phyloP scores from a whole-genome alignment of 2,329 filamentous ascomycete genomes.

The Fusarium palustre region DNA sequence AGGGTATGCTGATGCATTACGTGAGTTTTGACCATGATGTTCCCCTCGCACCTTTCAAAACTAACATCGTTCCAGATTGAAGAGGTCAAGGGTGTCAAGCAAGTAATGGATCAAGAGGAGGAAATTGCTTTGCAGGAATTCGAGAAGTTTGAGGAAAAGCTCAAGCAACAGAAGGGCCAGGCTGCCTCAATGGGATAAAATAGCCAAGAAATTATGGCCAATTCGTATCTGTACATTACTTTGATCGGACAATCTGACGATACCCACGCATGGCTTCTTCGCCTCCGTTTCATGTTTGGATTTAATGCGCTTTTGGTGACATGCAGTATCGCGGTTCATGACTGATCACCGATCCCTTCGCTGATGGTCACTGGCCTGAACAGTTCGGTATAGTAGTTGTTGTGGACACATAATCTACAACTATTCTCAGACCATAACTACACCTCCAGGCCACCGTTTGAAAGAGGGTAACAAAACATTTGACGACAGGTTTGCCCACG shows the following conservation, averaged over 20 bases:
- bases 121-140: constrained; percentile 89
- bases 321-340: no score
- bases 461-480: not conserved
- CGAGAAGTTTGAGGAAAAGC: constrained; percentile 91
- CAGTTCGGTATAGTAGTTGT: no score
- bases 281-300: not conserved
- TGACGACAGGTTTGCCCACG: not conserved
- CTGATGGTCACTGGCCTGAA: no score
- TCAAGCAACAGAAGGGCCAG: constrained; percentile 65
- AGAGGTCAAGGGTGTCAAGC: constrained; percentile 91
- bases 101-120: constrained; percentile 92
- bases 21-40: constrained; percentile 63
- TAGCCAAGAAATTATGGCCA: not conserved
- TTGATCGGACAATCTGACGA: constrained; percentile 43
- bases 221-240: constrained; percentile 40
- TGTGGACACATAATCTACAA: no score
- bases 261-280: constrained; percentile 40
- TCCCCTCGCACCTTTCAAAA: not conserved
- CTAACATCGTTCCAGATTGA: constrained; percentile 76
- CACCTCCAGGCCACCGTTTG: no score
- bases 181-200: constrained; percentile 27
- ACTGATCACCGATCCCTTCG: no score
- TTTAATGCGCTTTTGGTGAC: no score
- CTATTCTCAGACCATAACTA: no score
- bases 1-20: constrained; percentile 98